Percentiles rank a stretch among this genome's conserved stretches.
These are phyloP conservation scores for Paracoccidioides lutzii DNA, from an alignment of 2,329 filamentous ascomycete genomes.

Conservation along the genomic window DNA sequence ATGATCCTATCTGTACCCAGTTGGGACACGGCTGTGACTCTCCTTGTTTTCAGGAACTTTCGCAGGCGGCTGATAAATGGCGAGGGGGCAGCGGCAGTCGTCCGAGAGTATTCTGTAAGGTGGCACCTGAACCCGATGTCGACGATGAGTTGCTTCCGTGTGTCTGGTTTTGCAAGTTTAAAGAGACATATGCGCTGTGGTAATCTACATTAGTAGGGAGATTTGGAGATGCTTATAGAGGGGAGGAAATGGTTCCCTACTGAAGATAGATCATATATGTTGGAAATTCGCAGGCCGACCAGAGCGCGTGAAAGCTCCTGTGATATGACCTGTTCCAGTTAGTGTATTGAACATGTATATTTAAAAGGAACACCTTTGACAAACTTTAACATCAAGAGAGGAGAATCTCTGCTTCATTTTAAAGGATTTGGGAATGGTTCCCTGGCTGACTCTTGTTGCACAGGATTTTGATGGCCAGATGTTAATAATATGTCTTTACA, in stretches of 20 bases:
- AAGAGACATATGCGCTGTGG: constrained; percentile 72
- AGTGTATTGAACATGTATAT: background rate
- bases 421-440: background rate
- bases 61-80: constrained; percentile 73
- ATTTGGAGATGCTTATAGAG: background rate
- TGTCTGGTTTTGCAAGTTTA: constrained; percentile 83
- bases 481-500: background rate
- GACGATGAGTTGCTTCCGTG: constrained; percentile 78
- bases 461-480: background rate
- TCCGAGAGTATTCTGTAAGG: constrained; percentile 77
- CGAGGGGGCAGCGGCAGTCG: constrained; percentile 72
- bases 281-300: constrained; percentile 67
- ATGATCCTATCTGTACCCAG: constrained; percentile 89
- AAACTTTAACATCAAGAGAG: constrained; percentile 44
- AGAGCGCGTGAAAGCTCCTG: constrained; percentile 76
- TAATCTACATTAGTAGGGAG: background rate
- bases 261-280: constrained; percentile 91
- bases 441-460: background rate
- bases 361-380: constrained; percentile 1
- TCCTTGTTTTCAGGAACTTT: constrained; percentile 75
- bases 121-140: constrained; percentile 96
- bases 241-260: constrained; percentile 24
- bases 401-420: constrained; percentile 48
- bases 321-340: constrained; percentile 61
- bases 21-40: constrained; percentile 69